Percentiles rank a stretch among this genome's conserved stretches.
Evolutionary conservation across 768 basidiomycete species (phyloP).

Genomic region (Coprinellus aureogranulatus): DNA sequence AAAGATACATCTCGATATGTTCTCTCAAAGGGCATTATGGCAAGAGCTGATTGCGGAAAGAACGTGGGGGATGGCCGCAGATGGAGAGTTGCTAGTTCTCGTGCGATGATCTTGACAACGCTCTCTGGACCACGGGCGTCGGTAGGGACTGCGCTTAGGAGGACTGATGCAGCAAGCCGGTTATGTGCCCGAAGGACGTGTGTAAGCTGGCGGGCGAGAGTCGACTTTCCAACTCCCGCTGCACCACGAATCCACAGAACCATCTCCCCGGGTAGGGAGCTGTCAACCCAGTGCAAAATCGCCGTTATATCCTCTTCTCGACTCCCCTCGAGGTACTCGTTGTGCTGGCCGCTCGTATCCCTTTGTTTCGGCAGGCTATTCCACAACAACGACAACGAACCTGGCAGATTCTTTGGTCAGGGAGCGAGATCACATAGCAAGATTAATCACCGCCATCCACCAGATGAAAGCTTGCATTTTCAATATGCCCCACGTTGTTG

Average conservation of each 20-base stretch:
- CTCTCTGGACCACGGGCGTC: not conserved
- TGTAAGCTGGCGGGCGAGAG: not conserved
- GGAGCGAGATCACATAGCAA: no score
- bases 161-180: not conserved
- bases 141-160: not conserved
- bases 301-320: no score
- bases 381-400: no score
- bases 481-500: no score
- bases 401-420: no score
- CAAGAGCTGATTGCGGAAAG: not conserved
- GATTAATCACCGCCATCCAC: no score
- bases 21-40: not conserved
- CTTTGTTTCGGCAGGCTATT: no score
- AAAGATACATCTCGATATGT: not conserved
- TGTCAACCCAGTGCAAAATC: no score
- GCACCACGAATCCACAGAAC: slow-evolving; percentile 8
- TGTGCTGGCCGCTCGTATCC: no score
- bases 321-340: no score
- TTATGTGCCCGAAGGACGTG: not conserved
- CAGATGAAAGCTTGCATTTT: no score
- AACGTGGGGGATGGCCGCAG: not conserved
- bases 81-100: slow-evolving; percentile 4
- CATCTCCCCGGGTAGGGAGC: no score
- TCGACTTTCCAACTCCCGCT: slow-evolving; percentile 11
- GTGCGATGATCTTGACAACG: slow-evolving; percentile 9